A percentile compares a stretch with the other conserved stretches of the same genome.
Evolutionary conservation across 129 eudicot genomes (phyloP).

Genomic region (Oenanthe sinensis): DNA sequence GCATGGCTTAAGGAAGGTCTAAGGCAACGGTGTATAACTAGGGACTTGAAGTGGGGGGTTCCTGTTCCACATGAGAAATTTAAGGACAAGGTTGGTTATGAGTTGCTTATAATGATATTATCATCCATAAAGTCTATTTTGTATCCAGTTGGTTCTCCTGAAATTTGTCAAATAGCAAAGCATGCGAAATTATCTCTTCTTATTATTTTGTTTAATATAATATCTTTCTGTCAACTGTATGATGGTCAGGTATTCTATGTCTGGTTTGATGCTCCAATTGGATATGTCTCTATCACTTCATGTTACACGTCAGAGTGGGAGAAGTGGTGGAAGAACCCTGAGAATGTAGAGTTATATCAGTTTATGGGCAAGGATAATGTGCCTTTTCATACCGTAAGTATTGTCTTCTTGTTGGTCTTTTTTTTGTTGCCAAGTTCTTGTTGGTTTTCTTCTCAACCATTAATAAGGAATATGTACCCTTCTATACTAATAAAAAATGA

Average conservation of each 20-base stretch:
- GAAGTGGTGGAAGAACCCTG: constrained; percentile 99
- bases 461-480: not conserved
- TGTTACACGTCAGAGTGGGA: constrained; percentile 95
- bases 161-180: not conserved
- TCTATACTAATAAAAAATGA: not conserved
- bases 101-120: not conserved
- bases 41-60: constrained; percentile 99
- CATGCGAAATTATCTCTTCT: not conserved
- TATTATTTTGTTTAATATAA: not conserved
- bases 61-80: constrained; percentile 88
- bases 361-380: constrained; percentile 99
- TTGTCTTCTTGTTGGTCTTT: not conserved
- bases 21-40: constrained; percentile 75
- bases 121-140: not conserved
- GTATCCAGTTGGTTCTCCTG: not conserved
- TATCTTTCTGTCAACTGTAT: not conserved
- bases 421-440: not conserved
- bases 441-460: not conserved
- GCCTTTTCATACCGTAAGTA: constrained; percentile 96
- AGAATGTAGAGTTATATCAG: constrained; percentile 88
- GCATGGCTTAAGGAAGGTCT: constrained; percentile 98
- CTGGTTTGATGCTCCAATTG: constrained; percentile 99
- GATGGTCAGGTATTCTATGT: constrained; percentile 81
- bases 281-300: constrained; percentile 86
- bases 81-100: constrained; percentile 64